Evolutionary conservation across 2,329 filamentous ascomycete genomes (phyloP).

Genomic region (Cladophialophora yegresii): DNA sequence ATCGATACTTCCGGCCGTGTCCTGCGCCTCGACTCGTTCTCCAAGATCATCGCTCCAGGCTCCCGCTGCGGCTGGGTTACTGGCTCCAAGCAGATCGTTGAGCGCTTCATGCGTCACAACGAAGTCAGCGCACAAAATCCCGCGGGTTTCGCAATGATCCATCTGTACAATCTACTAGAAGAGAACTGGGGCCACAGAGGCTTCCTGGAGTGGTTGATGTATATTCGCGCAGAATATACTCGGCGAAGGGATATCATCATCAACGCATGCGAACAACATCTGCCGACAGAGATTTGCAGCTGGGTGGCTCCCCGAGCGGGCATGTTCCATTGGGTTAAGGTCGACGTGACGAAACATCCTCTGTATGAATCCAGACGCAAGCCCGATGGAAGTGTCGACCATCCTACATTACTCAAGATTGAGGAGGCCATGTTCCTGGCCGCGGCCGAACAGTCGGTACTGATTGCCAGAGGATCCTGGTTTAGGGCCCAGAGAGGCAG

Average conservation of each 20-base stretch:
- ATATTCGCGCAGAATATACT: slow-evolving; percentile 79
- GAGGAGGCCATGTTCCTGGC: slow-evolving; percentile 85
- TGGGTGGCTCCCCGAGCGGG: slow-evolving; percentile 82
- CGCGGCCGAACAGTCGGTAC: slow-evolving; percentile 72
- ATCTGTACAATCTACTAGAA: slow-evolving; percentile 86
- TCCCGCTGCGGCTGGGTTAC: slow-evolving; percentile 86
- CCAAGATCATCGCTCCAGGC: slow-evolving; percentile 84
- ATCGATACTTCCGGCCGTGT: slow-evolving; percentile 86
- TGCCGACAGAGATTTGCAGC: slow-evolving; percentile 72
- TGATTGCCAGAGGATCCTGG: slow-evolving; percentile 86
- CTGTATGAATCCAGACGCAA: slow-evolving; percentile 18
- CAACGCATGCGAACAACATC: slow-evolving; percentile 73
- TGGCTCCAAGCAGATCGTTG: slow-evolving; percentile 78
- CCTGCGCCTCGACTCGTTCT: slow-evolving; percentile 88
- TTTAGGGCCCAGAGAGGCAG: slow-evolving; percentile 73
- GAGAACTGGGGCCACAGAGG: slow-evolving; percentile 92
- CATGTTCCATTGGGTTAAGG: slow-evolving; percentile 73
- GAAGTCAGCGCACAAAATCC: slow-evolving; percentile 86
- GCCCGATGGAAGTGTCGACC: slow-evolving; percentile 35
- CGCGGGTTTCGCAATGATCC: slow-evolving; percentile 77
- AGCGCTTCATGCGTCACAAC: slow-evolving; percentile 77
- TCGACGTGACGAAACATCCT: slow-evolving; percentile 52
- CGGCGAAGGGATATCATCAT: slow-evolving; percentile 74
- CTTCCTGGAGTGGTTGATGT: slow-evolving; percentile 85
- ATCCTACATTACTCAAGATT: slow-evolving; percentile 53